Percentiles rank a stretch among this genome's conserved stretches.
Conservation (phyloP, 805 yeast species). For the Ogataea neopini region DNA sequence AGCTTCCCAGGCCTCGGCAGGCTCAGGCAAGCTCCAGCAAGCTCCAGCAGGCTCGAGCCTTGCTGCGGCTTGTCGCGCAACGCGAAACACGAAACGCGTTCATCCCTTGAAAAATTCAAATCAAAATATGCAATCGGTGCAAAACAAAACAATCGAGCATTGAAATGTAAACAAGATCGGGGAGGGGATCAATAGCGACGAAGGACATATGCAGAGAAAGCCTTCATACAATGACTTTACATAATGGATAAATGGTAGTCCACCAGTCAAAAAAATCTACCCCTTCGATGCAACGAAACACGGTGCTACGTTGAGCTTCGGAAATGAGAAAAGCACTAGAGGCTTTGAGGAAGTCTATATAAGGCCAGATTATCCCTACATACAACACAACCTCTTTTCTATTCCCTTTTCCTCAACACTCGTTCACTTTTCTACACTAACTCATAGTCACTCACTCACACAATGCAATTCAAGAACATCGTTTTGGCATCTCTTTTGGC, state of each 20-base stretch:
- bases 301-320: background rate
- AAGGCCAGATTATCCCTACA: background rate
- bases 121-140: background rate
- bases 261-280: background rate
- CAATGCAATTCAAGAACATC: conserved; percentile 27
- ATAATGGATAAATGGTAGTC: background rate
- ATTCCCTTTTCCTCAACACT: background rate
- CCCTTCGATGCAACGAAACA: conserved; percentile 3
- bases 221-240: background rate
- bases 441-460: conserved; percentile 19
- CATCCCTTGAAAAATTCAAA: conserved; percentile 3
- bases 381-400: background rate
- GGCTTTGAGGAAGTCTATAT: background rate
- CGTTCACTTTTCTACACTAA: background rate
- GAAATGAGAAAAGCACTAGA: too few species aligned
- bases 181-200: conserved; percentile 1
- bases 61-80: conserved; percentile 1
- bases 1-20: too few species aligned
- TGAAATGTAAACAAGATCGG: conserved; percentile 2
- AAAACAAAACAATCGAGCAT: background rate
- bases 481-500: conserved; percentile 20
- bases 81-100: conserved; percentile 6
- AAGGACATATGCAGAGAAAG: background rate
- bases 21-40: too few species aligned
- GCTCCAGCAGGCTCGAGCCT: too few species aligned